Evolutionary conservation across 495 filamentous ascomycete species (phyloP).

Genomic region (Talaromyces nanjingensis): DNA sequence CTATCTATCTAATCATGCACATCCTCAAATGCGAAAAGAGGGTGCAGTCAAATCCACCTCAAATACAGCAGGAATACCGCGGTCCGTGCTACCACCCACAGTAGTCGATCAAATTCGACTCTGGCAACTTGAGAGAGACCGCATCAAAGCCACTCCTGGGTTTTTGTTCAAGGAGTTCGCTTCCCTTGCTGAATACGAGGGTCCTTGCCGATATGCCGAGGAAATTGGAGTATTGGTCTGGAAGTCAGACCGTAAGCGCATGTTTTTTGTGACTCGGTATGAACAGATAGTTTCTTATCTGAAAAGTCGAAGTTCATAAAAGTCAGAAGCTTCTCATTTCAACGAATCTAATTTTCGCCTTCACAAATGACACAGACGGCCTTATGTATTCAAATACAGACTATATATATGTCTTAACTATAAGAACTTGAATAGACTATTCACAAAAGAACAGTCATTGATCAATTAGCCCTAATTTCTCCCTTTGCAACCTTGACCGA

Average conservation of each 20-base stretch:
- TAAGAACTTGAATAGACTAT: not conserved
- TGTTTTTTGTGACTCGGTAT: conserved; percentile 81
- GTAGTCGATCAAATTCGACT: conserved; percentile 96
- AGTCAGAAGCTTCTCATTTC: no score
- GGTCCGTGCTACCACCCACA: conserved; percentile 76
- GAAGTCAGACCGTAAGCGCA: conserved; percentile 68
- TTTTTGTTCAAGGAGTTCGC: conserved; percentile 89
- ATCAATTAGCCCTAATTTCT: conserved; percentile 21
- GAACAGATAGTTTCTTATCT: conserved; percentile 80
- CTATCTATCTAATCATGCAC: conserved; percentile 82
- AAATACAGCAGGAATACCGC: conserved; percentile 27
- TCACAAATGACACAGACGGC: not conserved
- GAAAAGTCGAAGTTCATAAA: conserved; percentile 44
- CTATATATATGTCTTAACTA: not conserved
- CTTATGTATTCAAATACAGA: not conserved
- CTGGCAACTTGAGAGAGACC: conserved; percentile 95
- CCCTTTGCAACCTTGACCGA: conserved; percentile 56
- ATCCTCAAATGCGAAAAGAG: conserved; percentile 78
- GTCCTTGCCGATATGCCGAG: conserved; percentile 69
- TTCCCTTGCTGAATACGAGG: conserved; percentile 66
- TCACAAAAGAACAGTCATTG: conserved; percentile 6
- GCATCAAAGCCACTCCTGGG: conserved; percentile 73
- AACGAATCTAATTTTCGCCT: not conserved
- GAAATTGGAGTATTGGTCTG: conserved; percentile 89
- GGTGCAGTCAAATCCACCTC: conserved; percentile 39